Evolutionary conservation across 139 green algal genomes (phyloP).

Genomic region (Chlorella ohadii): DNA sequence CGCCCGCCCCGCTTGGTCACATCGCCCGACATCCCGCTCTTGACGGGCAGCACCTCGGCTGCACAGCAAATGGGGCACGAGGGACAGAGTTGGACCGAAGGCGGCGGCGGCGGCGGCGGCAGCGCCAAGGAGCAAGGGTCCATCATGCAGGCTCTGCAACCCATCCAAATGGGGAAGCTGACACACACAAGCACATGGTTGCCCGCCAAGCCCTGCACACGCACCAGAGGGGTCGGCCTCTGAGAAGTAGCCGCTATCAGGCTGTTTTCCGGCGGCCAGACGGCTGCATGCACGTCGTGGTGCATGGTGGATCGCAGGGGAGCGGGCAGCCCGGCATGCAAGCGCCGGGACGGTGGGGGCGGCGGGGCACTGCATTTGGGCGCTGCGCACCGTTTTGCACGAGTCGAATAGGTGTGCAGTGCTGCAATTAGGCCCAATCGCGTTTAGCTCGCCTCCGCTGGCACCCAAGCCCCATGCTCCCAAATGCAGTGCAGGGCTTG

Average conservation of each 20-base stretch:
- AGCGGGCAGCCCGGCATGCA: too few species aligned
- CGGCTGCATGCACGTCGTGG: not conserved
- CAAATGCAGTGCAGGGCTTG: too few species aligned
- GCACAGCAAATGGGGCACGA: not conserved
- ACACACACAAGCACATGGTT: too few species aligned
- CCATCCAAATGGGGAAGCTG: too few species aligned
- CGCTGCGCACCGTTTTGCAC: too few species aligned
- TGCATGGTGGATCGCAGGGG: not conserved
- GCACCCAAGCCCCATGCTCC: too few species aligned
- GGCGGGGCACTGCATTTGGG: too few species aligned
- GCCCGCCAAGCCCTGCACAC: not conserved
- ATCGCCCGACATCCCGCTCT: slow-evolving; percentile 55
- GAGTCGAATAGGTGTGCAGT: too few species aligned
- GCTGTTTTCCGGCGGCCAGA: slow-evolving; percentile 27
- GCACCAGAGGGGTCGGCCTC: slow-evolving; percentile 56
- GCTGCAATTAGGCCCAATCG: too few species aligned
- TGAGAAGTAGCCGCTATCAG: slow-evolving; percentile 58
- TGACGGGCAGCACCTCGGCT: slow-evolving; percentile 46
- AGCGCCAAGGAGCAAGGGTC: not conserved
- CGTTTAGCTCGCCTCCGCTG: too few species aligned
- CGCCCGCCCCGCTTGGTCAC: slow-evolving; percentile 69
- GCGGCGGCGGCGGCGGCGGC: not conserved
- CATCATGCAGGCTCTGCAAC: too few species aligned
- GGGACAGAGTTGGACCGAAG: not conserved
- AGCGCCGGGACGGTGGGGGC: too few species aligned